Percentiles rank a stretch among this genome's conserved stretches.
Evolutionary conservation across 1,139 yeast species (phyloP).

Genomic region (Magnusiomyces tetraspermus): DNA sequence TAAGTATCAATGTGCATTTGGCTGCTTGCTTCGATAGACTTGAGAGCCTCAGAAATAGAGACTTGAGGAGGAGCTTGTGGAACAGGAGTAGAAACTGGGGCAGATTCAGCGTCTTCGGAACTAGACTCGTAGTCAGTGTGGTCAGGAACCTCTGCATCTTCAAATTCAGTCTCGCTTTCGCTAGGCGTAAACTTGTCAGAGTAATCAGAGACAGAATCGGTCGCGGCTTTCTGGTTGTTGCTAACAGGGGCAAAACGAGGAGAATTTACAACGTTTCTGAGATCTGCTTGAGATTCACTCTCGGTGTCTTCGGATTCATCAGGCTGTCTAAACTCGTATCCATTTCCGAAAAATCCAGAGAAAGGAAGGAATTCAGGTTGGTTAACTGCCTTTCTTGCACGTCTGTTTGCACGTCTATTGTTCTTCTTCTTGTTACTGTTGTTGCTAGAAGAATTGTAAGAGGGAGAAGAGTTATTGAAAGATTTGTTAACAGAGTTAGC

Average conservation of each 20-base stretch:
- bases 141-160: not conserved
- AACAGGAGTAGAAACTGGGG: not conserved
- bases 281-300: not conserved
- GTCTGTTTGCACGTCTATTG: no score
- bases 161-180: not conserved
- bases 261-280: not conserved
- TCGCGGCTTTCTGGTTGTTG: not conserved
- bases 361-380: not conserved
- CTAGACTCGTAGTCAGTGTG: not conserved
- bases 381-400: no score
- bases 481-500: not conserved
- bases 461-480: no score
- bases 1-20: not conserved
- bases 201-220: no score
- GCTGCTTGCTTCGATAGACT: not conserved
- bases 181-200: not conserved
- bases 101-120: not conserved
- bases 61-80: not conserved
- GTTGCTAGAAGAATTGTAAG: no score
- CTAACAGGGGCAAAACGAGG: not conserved
- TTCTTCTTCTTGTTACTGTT: no score
- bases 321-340: not conserved
- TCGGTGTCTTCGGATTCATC: not conserved
- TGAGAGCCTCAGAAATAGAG: not conserved
- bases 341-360: not conserved